Base-by-base conservation (phyloP, 2,329 filamentous ascomycete species). In the Cadophora luteo-olivacea region DNA sequence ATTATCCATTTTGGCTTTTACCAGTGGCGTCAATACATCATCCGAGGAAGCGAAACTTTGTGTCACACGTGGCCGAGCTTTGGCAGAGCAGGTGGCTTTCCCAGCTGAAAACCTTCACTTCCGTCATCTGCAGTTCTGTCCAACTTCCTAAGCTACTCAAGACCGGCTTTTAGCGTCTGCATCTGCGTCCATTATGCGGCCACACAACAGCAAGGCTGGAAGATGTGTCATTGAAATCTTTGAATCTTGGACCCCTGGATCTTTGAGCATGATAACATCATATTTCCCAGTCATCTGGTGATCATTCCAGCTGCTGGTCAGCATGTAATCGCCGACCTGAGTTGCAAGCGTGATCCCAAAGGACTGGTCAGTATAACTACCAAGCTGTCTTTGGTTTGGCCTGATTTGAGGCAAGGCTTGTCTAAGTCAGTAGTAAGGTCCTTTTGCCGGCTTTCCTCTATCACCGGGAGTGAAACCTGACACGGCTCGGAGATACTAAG, bases 251-350 rank as follows among this genome's bases (percentile, higher is more conserved):
- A n/a, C 9, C 49, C 32, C n/a, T 64, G 3, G 48, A 25, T 38
- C n/a, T 32, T 45, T 60, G 12, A 49, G 36, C n/a, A 38, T 25
- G n/a, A 55, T 62, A 6, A 62, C 22, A 62, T 62, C 29, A 33
- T 29, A 48, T 48, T 49, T 33, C 16, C 29, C 24, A 33, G 25
- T 25, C 25, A 62, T 62, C 33, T 57, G 48, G 58, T 61, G 58
- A 62, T 67, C 58, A 67, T 62, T 22, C 36, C 36, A 4, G 4
- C 41, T 62, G 16, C 60, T 62, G 9, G 45, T 62, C 29, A 62
- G 57, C 61, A 62, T 36, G 60, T 62, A 62, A 62, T 65, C 64
- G 64, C 32, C 64, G 64, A 66, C 61, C 54, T 48, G 55, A 52
- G 25, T 49, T 61, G 36, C 48, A 66, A 48, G 67, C 51, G 45